These are phyloP conservation scores for Trametes versicolor DNA, from an alignment of 1,284 basidiomycete species.

Conservation along the genomic window DNA sequence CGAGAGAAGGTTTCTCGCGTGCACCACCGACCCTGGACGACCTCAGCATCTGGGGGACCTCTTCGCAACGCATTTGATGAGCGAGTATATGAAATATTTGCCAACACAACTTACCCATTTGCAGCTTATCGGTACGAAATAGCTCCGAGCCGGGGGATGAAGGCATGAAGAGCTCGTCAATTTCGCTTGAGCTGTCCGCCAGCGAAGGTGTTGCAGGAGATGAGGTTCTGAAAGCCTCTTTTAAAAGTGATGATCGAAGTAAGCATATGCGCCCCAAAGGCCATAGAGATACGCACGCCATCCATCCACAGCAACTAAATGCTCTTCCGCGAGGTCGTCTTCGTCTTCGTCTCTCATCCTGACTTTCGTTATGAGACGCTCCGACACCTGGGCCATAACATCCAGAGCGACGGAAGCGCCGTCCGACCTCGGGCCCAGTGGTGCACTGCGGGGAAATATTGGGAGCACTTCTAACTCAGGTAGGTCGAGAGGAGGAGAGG, in stretches of 20 bases:
- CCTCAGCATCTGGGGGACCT: slow-evolving; percentile 47
- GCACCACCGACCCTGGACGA: slow-evolving; percentile 35
- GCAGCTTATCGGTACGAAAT: slow-evolving; percentile 29
- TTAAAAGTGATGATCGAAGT: neutral
- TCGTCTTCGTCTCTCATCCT: slow-evolving; percentile 51
- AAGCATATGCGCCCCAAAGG: neutral
- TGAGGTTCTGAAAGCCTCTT: slow-evolving; percentile 30
- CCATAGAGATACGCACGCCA: slow-evolving; percentile 54
- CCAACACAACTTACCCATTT: slow-evolving; percentile 51
- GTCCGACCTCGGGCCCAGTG: slow-evolving; percentile 31
- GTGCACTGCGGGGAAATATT: slow-evolving; percentile 55
- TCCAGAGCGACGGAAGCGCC: neutral
- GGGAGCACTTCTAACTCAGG: slow-evolving; percentile 49
- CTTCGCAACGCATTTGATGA: slow-evolving; percentile 35
- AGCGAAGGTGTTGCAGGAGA: slow-evolving; percentile 46
- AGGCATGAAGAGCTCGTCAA: slow-evolving; percentile 55
- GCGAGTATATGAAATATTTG: neutral
- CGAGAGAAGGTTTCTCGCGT: slow-evolving; percentile 36
- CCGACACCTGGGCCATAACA: slow-evolving; percentile 41
- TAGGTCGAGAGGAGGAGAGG: slow-evolving; percentile 46
- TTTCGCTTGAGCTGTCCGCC: slow-evolving; percentile 45
- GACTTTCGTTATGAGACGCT: slow-evolving; percentile 35
- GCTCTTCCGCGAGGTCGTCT: slow-evolving; percentile 52
- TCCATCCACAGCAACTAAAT: slow-evolving; percentile 65
- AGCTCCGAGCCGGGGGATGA: slow-evolving; percentile 48